These are phyloP conservation scores for Microcos paniculata DNA, from an alignment of 345 rosid genomes.

Conservation along the genomic window DNA sequence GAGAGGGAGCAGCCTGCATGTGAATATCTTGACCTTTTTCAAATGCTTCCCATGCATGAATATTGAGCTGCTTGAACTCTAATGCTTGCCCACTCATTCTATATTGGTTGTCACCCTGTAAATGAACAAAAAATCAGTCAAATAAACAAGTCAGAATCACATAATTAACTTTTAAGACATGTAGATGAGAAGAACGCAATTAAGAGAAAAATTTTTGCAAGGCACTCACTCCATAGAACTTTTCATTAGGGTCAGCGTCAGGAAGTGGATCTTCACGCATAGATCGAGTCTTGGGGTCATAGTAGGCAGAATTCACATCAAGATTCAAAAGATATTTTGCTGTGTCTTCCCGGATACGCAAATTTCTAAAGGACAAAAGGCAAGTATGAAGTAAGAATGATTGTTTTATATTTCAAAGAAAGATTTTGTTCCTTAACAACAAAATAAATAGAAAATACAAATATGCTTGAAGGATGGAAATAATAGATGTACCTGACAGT, in stretches of 20 bases:
- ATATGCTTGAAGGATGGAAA: neutral
- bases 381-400: conserved; percentile 2
- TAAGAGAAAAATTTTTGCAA: neutral
- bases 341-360: conserved; percentile 81
- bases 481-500: conserved; percentile 63
- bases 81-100: conserved; percentile 73
- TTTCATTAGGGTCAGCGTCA: conserved; percentile 72
- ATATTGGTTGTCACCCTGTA: conserved; percentile 69
- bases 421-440: neutral
- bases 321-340: conserved; percentile 76
- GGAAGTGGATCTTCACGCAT: conserved; percentile 89
- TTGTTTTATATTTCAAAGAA: neutral
- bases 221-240: conserved; percentile 54
- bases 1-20: conserved; percentile 75
- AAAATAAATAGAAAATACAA: neutral
- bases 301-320: conserved; percentile 72
- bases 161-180: neutral
- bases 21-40: conserved; percentile 72
- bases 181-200: neutral
- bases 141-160: conserved; percentile 6
- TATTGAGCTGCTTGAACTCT: conserved; percentile 60
- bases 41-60: conserved; percentile 55
- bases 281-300: conserved; percentile 76
- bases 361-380: conserved; percentile 37
- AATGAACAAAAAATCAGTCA: neutral